Conservation (phyloP, 2,329 filamentous ascomycete genomes). For the Macrophomina pseudophaseolina region DNA sequence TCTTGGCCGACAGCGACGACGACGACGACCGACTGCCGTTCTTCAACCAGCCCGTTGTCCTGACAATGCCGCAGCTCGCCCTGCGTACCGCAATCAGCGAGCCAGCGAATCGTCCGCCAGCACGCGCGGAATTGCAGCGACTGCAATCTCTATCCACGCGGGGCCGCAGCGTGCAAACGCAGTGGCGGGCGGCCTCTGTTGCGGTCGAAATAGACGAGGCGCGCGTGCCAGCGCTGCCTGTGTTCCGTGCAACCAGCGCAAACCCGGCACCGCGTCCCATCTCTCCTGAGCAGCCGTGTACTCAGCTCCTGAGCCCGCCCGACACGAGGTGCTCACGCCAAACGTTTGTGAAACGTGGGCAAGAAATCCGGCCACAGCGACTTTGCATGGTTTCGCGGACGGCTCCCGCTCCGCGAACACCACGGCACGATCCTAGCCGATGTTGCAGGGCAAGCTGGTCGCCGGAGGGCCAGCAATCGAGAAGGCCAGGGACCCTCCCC, state of each 20-base stretch:
- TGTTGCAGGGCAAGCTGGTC: conserved; percentile 1
- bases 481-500: conserved; percentile 5
- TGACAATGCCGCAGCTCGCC: conserved; percentile 7
- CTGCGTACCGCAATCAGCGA: background rate
- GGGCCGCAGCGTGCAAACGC: background rate
- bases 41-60: conserved; percentile 17
- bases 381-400: conserved; percentile 1
- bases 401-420: conserved; percentile 8
- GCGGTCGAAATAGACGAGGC: conserved; percentile 22
- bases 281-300: conserved; percentile 14
- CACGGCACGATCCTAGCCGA: conserved; percentile 18
- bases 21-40: background rate
- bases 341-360: conserved; percentile 15
- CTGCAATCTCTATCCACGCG: background rate
- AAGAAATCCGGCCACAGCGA: background rate
- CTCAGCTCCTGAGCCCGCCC: conserved; percentile 14
- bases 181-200: background rate
- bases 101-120: background rate
- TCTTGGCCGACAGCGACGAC: conserved; percentile 11
- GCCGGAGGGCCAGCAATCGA: conserved; percentile 13
- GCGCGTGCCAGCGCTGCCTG: conserved; percentile 18
- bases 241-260: conserved; percentile 21
- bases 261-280: conserved; percentile 9
- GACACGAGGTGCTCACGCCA: conserved; percentile 4
- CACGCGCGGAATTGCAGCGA: conserved; percentile 5